Evolutionary conservation across 2,329 filamentous ascomycete genomes (phyloP), one percentile per base, ranked within the genome.

Genomic region (Aspergillus ibericus): DNA sequence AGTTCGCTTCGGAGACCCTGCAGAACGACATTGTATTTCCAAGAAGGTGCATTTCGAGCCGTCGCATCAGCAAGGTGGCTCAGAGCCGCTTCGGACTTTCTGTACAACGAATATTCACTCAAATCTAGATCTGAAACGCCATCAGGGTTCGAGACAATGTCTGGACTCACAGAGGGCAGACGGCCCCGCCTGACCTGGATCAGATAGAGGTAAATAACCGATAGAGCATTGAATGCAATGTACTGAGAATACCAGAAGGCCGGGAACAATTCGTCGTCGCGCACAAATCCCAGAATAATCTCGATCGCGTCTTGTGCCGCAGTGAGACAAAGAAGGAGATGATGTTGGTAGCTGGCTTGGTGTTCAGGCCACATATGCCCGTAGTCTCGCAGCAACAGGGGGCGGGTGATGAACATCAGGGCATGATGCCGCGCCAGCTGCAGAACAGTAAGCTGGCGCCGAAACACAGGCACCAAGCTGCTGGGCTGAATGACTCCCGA

Each of bases 171-270:
- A 9, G 47, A 49, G 12, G 59, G 50, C 22, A 66, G 63, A 2
- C 64, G 59, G 5, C 55, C 59, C 29, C 58, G 53, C 18, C 53
- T 51, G 12, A 62, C 59, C 22, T 66, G 59, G 2, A 65, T 66
- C 8, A 66, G 46, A 27, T 61, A 65, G 3, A 66, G 18, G 42
- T 68, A 68, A 2, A 66, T 59, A 6, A 66, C 64, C 1, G 66
- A 68, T 10, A 67, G 15, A 12, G 66, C 65, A 12, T 67, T 67
- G 53, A 68, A 67, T 1, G 66, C 60, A 13, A 68, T 66, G 13
- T 68, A 68, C 48, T 68, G 66, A 1, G 66, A 66, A 15, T 65
- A 68, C 66, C 66, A 68, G 18, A 68, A 68, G 2, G 65, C 59
- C 1, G 58, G 62, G n/a, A 65, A 67, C 9, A 68, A 44, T 15